Percentiles rank a stretch among this genome's conserved stretches.
These are phyloP conservation scores for Colletotrichum tropicale DNA, from an alignment of 2,329 filamentous ascomycete genomes.

Conservation along the genomic window DNA sequence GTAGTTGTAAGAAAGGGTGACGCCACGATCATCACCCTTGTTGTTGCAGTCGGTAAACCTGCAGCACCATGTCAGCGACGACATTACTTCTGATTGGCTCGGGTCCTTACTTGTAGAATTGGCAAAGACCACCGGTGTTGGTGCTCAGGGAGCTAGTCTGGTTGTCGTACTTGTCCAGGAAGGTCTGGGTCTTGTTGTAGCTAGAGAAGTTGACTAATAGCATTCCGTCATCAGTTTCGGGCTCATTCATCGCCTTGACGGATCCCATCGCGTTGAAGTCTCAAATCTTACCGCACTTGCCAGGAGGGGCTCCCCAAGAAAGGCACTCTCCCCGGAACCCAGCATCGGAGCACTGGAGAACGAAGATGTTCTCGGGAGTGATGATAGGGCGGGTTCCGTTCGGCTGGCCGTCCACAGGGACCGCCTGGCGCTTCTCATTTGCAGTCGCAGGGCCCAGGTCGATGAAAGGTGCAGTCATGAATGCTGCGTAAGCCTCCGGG, in stretches of 20 bases:
- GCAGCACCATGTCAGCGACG: background rate
- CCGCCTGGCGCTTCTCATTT: background rate
- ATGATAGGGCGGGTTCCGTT: background rate
- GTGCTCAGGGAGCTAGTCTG: conserved; percentile 10
- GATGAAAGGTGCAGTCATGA: background rate
- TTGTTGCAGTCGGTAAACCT: conserved; percentile 4
- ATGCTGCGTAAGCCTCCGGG: conserved; percentile 7
- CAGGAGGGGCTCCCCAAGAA: conserved; percentile 5
- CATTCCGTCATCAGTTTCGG: background rate
- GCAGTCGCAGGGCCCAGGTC: background rate
- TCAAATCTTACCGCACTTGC: conserved; percentile 4
- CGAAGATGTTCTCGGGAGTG: conserved; percentile 4
- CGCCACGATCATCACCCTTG: conserved; percentile 13
- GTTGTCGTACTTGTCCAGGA: conserved; percentile 10
- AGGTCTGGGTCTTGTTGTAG: conserved; percentile 1
- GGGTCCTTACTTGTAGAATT: conserved; percentile 7
- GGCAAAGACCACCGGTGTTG: conserved; percentile 11
- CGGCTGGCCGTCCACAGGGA: conserved; percentile 2
- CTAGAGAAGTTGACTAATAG: background rate
- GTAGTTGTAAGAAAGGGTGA: conserved; percentile 3
- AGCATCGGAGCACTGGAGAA: conserved; percentile 6
- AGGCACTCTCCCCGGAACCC: background rate
- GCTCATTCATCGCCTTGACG: background rate
- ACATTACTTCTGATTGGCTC: no score
- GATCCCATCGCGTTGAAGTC: accelerated